Base-by-base conservation (phyloP, 768 basidiomycete species). In the Xanthoconium purpureum region DNA sequence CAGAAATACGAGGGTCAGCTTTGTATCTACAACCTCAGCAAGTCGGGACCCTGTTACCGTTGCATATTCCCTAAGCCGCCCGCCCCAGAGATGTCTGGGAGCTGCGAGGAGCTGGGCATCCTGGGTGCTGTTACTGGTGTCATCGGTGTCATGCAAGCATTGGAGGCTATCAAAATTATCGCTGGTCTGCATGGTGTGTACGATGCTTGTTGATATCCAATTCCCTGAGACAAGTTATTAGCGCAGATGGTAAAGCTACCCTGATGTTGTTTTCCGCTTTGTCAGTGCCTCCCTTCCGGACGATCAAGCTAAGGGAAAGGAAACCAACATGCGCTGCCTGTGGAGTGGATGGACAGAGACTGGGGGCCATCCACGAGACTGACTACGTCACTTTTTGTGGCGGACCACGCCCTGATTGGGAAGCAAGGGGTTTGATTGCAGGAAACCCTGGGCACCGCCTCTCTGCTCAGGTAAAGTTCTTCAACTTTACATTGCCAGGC, bases 311-410 rank as follows among this genome's bases (percentile, higher is more conserved):
- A n/a, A 83, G 94, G 38, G 71, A 79, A 5, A 82, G 84, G 39
- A 86, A 89, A 50, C 71, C 80, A 2, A 80, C 80, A 6, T 99
- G 96, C 71, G 72, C 80, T 8, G 85, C 89, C 0, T 99, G 96
- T 67, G 89, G 88, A 6, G 65, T 58, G 4, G 74, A 76, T n/a
- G 78, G 72, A 14, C 64, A 77, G 59, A 77, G 63, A 28, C 52
- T 77, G 8, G 78, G 76, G 15, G 61, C 72, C 45, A 81, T 90
- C 20, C 77, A 79, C 6, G 75, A 80, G 15, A 80, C 77, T 9
- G 92, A 94, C 61, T 97, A 97, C 70, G 81, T 94, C 30, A 81
- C 87, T 54, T 94, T 94, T 66, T 97, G 95, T 61, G 91, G 93
- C 12, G 88, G 89, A 3, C 73, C 77, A 12, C 70, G 74, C 20